phyloP scores from a whole-genome alignment of 495 filamentous ascomycete genomes.

The Niebla homalea region DNA sequence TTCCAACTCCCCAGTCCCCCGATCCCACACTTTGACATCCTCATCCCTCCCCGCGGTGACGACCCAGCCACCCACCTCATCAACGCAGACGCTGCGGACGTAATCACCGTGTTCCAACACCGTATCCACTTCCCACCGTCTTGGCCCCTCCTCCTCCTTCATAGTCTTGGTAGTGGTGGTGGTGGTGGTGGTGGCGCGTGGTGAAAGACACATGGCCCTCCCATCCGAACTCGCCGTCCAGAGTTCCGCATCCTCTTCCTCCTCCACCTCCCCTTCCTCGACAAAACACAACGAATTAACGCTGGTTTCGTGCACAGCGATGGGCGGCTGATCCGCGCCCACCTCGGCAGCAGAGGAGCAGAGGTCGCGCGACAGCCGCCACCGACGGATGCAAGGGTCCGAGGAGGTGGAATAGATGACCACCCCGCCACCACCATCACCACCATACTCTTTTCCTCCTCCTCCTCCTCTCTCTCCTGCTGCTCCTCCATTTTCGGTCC shows the following conservation, averaged over 20 bases:
- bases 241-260: conserved; percentile 55
- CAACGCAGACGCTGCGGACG: conserved; percentile 65
- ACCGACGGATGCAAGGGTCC: conserved; percentile 70
- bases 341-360: conserved; percentile 22
- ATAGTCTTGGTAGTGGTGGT: no score
- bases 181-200: conserved; percentile 19
- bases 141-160: conserved; percentile 5
- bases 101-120: conserved; percentile 73
- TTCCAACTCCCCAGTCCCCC: conserved; percentile 56
- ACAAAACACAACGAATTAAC: conserved; percentile 59
- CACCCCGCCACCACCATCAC: conserved; percentile 23
- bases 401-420: conserved; percentile 66
- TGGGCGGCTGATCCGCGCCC: conserved; percentile 35
- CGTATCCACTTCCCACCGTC: conserved; percentile 55
- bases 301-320: conserved; percentile 78
- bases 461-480: no score
- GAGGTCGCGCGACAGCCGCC: conserved; percentile 37
- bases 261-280: conserved; percentile 18
- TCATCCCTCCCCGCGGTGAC: conserved; percentile 85
- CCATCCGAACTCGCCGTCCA: conserved; percentile 89
- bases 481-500: no score
- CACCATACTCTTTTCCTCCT: no score
- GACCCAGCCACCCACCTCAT: conserved; percentile 64
- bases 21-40: conserved; percentile 81
- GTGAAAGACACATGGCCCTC: conserved; percentile 58